Conservation (phyloP, 2,329 filamentous ascomycete genomes). For the Alternaria conjuncta region DNA sequence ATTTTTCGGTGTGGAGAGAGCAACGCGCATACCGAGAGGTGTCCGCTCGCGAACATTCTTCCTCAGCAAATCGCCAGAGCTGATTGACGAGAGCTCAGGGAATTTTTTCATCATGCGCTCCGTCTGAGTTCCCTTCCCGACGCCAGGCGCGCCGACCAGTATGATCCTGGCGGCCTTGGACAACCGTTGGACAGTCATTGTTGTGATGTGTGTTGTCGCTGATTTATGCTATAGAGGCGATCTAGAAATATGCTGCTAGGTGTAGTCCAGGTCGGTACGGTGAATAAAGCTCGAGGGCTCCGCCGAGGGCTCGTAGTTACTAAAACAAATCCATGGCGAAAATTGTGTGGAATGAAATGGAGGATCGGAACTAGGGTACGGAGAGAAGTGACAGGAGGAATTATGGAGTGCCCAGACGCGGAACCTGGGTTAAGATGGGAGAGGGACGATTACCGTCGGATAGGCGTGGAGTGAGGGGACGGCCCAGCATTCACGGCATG, state of each 20-base stretch:
- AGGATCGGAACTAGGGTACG: not conserved
- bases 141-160: slow-evolving; percentile 92
- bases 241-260: not conserved
- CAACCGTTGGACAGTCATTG: slow-evolving; percentile 34
- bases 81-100: slow-evolving; percentile 87
- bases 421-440: not conserved
- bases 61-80: slow-evolving; percentile 89
- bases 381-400: not conserved
- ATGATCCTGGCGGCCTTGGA: slow-evolving; percentile 86
- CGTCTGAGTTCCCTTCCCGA: slow-evolving; percentile 95
- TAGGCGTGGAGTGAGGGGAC: slow-evolving; percentile 12
- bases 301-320: slow-evolving; percentile 20
- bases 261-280: slow-evolving; percentile 16
- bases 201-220: not conserved
- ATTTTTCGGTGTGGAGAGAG: slow-evolving; percentile 7
- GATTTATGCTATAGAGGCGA: not conserved
- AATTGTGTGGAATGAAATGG: not conserved
- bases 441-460: slow-evolving; percentile 3
- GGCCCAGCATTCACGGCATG: slow-evolving; percentile 2
- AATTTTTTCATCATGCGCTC: slow-evolving; percentile 86
- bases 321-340: slow-evolving; percentile 30
- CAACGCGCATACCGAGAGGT: slow-evolving; percentile 69
- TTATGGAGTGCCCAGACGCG: not conserved
- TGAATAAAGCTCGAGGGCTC: slow-evolving; percentile 35
- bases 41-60: slow-evolving; percentile 91